Evolutionary conservation across 2,329 filamentous ascomycete genomes (phyloP), one percentile per base, ranked within the genome.

Genomic region (Sclerotinia subarctica): DNA sequence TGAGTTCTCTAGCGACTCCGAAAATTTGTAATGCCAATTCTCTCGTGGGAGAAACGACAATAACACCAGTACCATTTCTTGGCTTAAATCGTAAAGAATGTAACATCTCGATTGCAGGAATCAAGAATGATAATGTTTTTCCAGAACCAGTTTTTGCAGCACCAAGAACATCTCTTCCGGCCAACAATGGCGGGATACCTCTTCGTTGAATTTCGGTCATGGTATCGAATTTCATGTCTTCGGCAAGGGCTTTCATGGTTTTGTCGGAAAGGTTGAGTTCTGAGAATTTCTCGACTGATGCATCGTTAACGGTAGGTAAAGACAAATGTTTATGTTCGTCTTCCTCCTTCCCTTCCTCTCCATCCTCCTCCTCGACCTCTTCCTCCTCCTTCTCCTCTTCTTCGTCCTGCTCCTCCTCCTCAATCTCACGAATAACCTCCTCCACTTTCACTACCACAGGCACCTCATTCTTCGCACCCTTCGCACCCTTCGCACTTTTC

Each of bases 11-110:
- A 0, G 94, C 95, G 42, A 98, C 95, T 70, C 93, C 93, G 75
- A 97, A 98, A 72, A 98, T 98, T 79, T 98, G 95, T 49, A 98
- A 86, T 0, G 95, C 95, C 69, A 98, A 82, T 81, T 99, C 95
- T 77, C 95, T 88, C 0, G 95, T 99, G 0, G 94, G 94, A 15
- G 94, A 95, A 44, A 98, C 91, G 26, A 98, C 88, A 72, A 98
- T 90, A 67, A 94, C 94, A 76, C 95, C 95, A 59, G 92, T 94
- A 70, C 91, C 94, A 79, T 97, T 97, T 76, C 94, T 85, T 26
- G 94, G 94, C 83, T 98, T 98, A 85, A 97, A 98, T 71, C 90
- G 88, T 74, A 99, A 85, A 21, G 93, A 89, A 77, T 89, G 89
- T 70, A 99, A 85, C 88, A 97, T 96, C 81, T 98, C 95, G 51